Base-by-base conservation (phyloP, 768 basidiomycete genomes). In the Boletus pseudopeckii region DNA sequence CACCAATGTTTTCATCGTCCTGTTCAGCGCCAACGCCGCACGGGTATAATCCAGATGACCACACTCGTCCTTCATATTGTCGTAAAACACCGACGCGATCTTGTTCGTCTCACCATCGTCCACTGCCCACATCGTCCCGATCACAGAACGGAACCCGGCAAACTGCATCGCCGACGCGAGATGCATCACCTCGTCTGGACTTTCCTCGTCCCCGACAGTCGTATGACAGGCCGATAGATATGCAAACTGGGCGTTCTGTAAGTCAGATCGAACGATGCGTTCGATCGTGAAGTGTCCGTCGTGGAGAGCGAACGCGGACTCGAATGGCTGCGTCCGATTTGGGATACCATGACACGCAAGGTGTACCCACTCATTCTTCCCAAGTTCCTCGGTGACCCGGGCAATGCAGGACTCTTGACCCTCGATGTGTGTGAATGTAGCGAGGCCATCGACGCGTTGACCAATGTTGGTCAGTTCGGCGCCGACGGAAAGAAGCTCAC, bases 111-210 rank as follows among this genome's bases (percentile, higher is more conserved):
- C 22, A 22, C 22, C 22, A 22, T 22, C 22, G 22, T 22, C 0
- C n/a, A 61, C 50, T 0, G 54, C 61, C 63, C 65, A 66, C 58
- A 45, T 45, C 30, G 44, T 45, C 44, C 44, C 44, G 8, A 45
- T 32, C 1, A 45, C 18, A 4, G 45, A 69, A 34, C 47, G 58
- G 15, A 38, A 48, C 34, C 47, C 47, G 4, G n/a, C 36, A 2
- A 48, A 48, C n/a, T 48, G 47, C 36, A 48, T 48, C 6, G 36
- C 36, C 2, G 47, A 36, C 3, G 47, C 47, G 4, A 48, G 47
- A 20, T 68, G 59, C 46, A 69, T 54, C 14, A 56, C 63, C 9
- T 63, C 60, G 15, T 65, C 65, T 56, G 65, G 26, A 48, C 55
- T 38, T 60, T 65, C 18, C 56, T 55, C 40, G 17, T 68, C 56